Evolutionary conservation across 2,329 filamentous ascomycete genomes (phyloP).

Genomic region (Stylonectria norvegica): DNA sequence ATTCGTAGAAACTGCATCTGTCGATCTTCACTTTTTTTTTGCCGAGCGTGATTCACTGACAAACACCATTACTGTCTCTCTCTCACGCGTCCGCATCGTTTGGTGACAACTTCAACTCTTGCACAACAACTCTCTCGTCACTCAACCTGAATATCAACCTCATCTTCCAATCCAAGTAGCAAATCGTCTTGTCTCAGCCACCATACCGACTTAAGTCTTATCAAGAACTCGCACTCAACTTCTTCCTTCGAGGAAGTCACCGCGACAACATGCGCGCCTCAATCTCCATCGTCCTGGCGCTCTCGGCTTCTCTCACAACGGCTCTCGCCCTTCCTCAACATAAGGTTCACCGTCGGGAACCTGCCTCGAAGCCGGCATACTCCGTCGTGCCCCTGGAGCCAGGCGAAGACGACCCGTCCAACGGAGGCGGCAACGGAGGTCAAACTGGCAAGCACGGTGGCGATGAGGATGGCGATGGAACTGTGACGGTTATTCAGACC

Average conservation of each 20-base stretch:
- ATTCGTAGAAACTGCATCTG: neutral
- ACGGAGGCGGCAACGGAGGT: conserved; percentile 17
- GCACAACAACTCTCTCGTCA: too few species aligned
- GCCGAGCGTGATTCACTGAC: neutral
- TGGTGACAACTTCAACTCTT: too few species aligned
- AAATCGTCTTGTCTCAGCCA: too few species aligned
- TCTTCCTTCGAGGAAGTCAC: conserved; percentile 10
- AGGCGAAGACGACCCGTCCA: conserved; percentile 22
- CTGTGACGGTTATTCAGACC: conserved; percentile 36
- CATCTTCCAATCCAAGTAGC: too few species aligned
- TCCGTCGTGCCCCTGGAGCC: conserved; percentile 40
- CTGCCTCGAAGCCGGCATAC: conserved; percentile 31
- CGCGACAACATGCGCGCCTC: conserved; percentile 30
- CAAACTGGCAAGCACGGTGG: conserved; percentile 8
- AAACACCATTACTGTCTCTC: neutral
- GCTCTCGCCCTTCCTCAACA: conserved; percentile 29
- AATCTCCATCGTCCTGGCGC: conserved; percentile 28
- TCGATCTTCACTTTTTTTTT: neutral
- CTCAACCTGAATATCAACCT: too few species aligned
- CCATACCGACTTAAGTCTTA: too few species aligned
- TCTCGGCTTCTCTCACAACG: conserved; percentile 27
- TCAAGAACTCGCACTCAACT: neutral
- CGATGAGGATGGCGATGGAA: conserved; percentile 15
- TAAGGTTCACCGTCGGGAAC: conserved; percentile 22
- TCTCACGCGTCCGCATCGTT: too few species aligned